Evolutionary conservation across 2,329 filamentous ascomycete species (phyloP).

Genomic region (Myriosclerotinia duriaeana): DNA sequence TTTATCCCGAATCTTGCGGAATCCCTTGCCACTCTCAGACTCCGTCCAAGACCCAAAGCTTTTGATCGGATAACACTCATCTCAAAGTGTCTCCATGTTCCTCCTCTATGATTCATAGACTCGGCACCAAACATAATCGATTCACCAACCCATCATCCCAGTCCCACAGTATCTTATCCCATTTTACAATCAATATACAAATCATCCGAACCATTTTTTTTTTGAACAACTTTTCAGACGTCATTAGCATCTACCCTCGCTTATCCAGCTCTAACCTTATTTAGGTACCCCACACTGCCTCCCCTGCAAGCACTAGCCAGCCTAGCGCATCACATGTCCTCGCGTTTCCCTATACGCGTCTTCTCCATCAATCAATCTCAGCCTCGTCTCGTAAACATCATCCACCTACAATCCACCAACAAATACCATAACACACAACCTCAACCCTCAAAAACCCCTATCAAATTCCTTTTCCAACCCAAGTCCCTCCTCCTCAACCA

Average conservation of each 20-base stretch:
- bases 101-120: no score
- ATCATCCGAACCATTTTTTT: no score
- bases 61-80: neutral
- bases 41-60: neutral
- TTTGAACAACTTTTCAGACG: neutral
- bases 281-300: neutral
- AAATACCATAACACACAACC: neutral
- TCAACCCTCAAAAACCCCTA: neutral
- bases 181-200: neutral
- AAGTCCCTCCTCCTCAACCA: no score
- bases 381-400: conserved; percentile 4
- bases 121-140: neutral
- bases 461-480: neutral
- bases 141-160: neutral
- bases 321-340: neutral
- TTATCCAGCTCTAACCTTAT: neutral
- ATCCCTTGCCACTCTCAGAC: neutral
- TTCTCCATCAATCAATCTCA: neutral
- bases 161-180: no score
- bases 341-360: neutral
- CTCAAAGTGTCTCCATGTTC: no score
- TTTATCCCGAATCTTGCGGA: neutral
- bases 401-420: neutral
- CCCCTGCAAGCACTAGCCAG: neutral
- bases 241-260: neutral